Evolutionary conservation across 306 rosid species (phyloP), one percentile per base, ranked within the genome.

Genomic region (Lupinus albus): DNA sequence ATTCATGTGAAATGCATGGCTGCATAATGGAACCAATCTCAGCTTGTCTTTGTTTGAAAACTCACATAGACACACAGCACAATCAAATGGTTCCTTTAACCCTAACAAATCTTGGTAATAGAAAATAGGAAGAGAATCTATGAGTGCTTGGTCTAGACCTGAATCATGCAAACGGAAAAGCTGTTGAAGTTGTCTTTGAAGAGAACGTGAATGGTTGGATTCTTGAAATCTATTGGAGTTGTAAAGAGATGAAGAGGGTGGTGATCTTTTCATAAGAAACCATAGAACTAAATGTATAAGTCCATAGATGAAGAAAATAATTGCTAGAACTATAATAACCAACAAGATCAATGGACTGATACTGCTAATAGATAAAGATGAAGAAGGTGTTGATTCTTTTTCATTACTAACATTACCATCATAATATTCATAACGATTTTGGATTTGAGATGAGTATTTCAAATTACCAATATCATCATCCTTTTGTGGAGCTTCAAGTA

Each of bases 131-230:
- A 92, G 78, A 28, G 87, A 70, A 39, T 92, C 93, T 33, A 92
- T 75, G 69, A 79, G 61, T 36, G 89, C 12, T 64, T 89, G 95
- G 32, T 92, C 93, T 30, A 92, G 67, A 17, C 98, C 98, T 0
- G 88, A 86, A 47, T 89, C 98, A 1, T 89, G 98, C 41, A 87
- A 64, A 7, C 83, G 83, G 36, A 92, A 92, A 64, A 92, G 87
- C 41, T 92, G 93, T 9, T 88, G 91, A 67, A 92, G 96, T 84
- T 92, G 98, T 30, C 98, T 87, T 36, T 82, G 96, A 73, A 87
- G 80, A 44, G 77, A 61, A 2, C 67, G 76, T 10, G 90, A 75
- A 45, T 76, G 78, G 6, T 80, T 68, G 67, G 77, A 18, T 72
- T 86, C 92, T 35, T 46, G 71, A 72, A 64, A 80, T 68, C 89